Evolutionary conservation across 2,329 filamentous ascomycete species (phyloP).

Genomic region (Chaetomiaceae sp.): DNA sequence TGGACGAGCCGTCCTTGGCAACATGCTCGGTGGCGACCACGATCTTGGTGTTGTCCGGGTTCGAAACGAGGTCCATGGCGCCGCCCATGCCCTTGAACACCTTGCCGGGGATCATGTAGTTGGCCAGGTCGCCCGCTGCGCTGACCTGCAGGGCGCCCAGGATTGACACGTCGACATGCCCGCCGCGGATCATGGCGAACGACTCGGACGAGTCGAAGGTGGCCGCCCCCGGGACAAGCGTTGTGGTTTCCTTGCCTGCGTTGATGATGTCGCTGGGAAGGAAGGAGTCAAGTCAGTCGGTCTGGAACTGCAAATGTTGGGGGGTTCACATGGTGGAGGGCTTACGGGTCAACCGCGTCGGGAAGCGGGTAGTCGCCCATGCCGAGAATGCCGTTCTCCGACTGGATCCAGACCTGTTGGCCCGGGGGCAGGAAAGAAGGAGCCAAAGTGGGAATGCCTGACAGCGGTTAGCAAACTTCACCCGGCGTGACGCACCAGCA

Average conservation of each 20-base stretch:
- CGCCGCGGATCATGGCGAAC: constrained; percentile 81
- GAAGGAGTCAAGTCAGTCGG: background rate
- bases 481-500: background rate
- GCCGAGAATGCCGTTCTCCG: constrained; percentile 78
- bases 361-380: constrained; percentile 75
- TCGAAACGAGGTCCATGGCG: constrained; percentile 67
- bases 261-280: constrained; percentile 64
- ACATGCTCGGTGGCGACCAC: constrained; percentile 65
- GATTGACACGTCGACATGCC: constrained; percentile 78
- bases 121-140: constrained; percentile 72
- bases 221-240: constrained; percentile 66
- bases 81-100: constrained; percentile 84
- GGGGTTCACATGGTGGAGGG: background rate
- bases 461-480: background rate
- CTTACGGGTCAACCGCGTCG: constrained; percentile 60
- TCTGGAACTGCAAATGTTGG: background rate
- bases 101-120: constrained; percentile 88
- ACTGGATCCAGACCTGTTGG: constrained; percentile 74
- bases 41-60: constrained; percentile 65
- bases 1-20: constrained; percentile 60
- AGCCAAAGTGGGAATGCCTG: constrained; percentile 77
- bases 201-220: constrained; percentile 77
- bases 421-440: constrained; percentile 65
- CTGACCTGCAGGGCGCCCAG: constrained; percentile 77
- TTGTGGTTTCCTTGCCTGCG: constrained; percentile 82